Evolutionary conservation across 257 asterid genomes (phyloP), one percentile per base, ranked within the genome.

Genomic region (Solanum bulbocastanum): DNA sequence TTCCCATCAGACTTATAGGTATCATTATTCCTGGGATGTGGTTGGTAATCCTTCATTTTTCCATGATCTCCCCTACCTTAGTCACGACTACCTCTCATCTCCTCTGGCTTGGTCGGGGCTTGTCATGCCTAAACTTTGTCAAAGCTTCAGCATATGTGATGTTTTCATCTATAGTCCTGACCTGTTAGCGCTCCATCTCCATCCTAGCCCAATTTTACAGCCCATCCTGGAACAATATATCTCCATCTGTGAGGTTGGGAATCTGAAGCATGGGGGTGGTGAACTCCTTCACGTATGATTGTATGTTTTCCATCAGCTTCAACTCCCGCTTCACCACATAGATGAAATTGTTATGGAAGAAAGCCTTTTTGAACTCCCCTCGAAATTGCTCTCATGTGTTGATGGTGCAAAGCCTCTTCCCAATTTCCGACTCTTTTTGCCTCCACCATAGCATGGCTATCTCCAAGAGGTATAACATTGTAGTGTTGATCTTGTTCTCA

Each of bases 391-490:
- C 62, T 2, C 10, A 52, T 16, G 23, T 16, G 23, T 52, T 52
- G 23, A 6, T 52, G 62, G 23, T 16, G 23, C 0, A 52, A 52
- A 52, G 4, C 8, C 1, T 10, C 3, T 52, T 52, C 23, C 23
- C 0, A 16, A 52, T 52, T 52, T 52, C 1, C 1, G 0, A 52
- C 23, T 52, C 0, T 52, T 52, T 52, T 16, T 0, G 0, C 62
- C 23, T 16, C 62, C 23, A 52, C 23, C 23, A 52, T 16, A 52
- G 23, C 62, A 52, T 52, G 62, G 4, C 9, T 23, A 52, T 52
- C 4, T 52, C 23, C 0, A 10, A 52, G 23, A 52, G 23, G 62
- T 52, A 52, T 23, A 52, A 16, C 62, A 52, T 1, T 23, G 4
- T 1, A 16, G 23, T 16, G 62, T 52, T 52, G 1, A 52, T 52